Evolutionary conservation across 2,329 filamentous ascomycete genomes (phyloP).

Genomic region (Botrytis aclada): DNA sequence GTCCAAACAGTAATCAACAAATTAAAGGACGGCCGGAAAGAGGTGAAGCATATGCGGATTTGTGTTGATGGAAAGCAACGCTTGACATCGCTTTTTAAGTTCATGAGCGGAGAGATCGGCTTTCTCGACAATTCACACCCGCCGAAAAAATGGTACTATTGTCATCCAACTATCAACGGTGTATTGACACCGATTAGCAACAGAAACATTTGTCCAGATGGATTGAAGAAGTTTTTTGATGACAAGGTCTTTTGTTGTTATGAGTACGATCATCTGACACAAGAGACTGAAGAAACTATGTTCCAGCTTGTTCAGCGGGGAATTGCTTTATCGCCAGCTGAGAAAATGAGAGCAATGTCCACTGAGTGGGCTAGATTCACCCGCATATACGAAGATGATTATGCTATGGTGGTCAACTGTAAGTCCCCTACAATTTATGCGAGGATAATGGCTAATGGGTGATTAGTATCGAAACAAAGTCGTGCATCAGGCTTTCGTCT

Average conservation of each 20-base stretch:
- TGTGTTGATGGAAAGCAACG: conserved; percentile 50
- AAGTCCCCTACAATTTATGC: conserved; percentile 22
- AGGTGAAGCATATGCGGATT: conserved; percentile 33
- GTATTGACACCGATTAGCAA: conserved; percentile 26
- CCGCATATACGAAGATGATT: conserved; percentile 44
- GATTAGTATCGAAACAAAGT: conserved; percentile 37
- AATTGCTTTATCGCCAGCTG: conserved; percentile 44
- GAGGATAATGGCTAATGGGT: not conserved
- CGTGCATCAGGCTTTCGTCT: conserved; percentile 39
- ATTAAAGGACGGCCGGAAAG: conserved; percentile 22
- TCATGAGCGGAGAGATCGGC: conserved; percentile 45
- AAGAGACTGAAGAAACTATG: conserved; percentile 46
- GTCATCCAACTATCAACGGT: conserved; percentile 32
- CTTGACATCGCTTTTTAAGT: conserved; percentile 45
- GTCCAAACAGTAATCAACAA: conserved; percentile 26
- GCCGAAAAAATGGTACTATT: conserved; percentile 42
- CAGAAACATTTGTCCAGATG: conserved; percentile 39
- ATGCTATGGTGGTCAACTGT: conserved; percentile 40
- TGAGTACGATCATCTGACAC: conserved; percentile 42
- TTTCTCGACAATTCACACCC: conserved; percentile 42
- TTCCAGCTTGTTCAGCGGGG: conserved; percentile 48
- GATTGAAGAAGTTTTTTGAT: conserved; percentile 40
- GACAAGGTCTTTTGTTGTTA: conserved; percentile 43
- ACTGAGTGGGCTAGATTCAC: conserved; percentile 47
- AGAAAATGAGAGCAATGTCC: conserved; percentile 46